Evolutionary conservation across 495 filamentous ascomycete genomes (phyloP).

Genomic region (Cetradonia linearis): DNA sequence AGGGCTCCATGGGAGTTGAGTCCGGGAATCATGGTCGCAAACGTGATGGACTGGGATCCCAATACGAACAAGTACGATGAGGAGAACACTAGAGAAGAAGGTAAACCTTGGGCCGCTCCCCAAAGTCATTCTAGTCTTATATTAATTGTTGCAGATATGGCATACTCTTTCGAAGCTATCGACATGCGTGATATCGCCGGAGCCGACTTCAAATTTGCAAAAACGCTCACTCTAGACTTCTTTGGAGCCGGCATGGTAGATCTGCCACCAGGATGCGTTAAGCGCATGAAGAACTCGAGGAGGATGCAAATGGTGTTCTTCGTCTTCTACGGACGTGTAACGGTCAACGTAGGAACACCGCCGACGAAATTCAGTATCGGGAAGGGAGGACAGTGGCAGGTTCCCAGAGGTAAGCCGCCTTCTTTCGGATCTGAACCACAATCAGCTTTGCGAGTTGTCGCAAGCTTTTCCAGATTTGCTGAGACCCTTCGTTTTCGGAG

Average conservation of each 20-base stretch:
- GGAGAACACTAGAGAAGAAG: conserved; percentile 47
- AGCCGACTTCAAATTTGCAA: conserved; percentile 73
- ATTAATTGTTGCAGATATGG: conserved; percentile 46
- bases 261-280: conserved; percentile 66
- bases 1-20: conserved; percentile 51
- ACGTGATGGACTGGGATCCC: conserved; percentile 47
- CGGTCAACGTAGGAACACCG: conserved; percentile 57
- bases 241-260: conserved; percentile 85
- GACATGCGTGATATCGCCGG: conserved; percentile 63
- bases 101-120: conserved; percentile 30
- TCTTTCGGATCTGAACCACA: neutral
- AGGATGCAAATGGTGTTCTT: conserved; percentile 96
- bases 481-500: neutral
- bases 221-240: conserved; percentile 72
- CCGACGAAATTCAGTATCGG: conserved; percentile 75
- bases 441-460: neutral
- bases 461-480: neutral
- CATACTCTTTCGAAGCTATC: conserved; percentile 65
- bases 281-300: conserved; percentile 79
- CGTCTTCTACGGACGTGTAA: conserved; percentile 65
- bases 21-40: conserved; percentile 47
- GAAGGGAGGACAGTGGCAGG: conserved; percentile 82
- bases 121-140: neutral
- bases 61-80: conserved; percentile 41
- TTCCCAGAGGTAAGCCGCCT: conserved; percentile 70